These are phyloP conservation scores for Talaromyces wortmannii DNA, from an alignment of 495 filamentous ascomycete species.

Conservation along the genomic window DNA sequence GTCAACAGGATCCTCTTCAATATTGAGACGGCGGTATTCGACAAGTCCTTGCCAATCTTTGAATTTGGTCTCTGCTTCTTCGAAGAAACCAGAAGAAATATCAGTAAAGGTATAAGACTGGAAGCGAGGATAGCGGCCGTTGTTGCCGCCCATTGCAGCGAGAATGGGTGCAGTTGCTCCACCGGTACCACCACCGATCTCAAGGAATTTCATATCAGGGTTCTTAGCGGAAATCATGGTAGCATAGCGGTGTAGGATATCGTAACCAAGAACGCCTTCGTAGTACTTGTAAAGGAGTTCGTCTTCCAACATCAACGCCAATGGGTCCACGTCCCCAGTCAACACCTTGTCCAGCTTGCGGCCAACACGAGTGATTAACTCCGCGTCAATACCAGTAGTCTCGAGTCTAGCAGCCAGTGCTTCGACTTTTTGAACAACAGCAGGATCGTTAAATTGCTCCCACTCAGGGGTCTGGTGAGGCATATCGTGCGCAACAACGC, in stretches of 20 bases:
- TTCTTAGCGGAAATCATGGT: constrained; percentile 27
- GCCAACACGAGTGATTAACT: constrained; percentile 6
- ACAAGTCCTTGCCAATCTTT: constrained; percentile 16
- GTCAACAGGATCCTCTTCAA: constrained; percentile 19
- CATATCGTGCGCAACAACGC: background rate
- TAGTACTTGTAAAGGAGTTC: constrained; percentile 11
- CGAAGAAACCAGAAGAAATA: constrained; percentile 37
- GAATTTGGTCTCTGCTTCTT: constrained; percentile 19
- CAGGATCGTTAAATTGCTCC: background rate
- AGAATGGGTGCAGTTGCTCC: constrained; percentile 22
- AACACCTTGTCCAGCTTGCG: constrained; percentile 20
- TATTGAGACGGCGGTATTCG: constrained; percentile 29
- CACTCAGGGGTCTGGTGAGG: background rate
- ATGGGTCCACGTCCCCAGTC: constrained; percentile 20
- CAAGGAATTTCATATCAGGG: constrained; percentile 33
- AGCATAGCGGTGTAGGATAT: constrained; percentile 7
- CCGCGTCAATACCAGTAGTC: background rate
- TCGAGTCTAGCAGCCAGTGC: background rate
- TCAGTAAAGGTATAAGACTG: constrained; percentile 32
- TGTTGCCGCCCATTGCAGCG: constrained; percentile 6
- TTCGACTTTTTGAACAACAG: background rate
- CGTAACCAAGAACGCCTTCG: constrained; percentile 1
- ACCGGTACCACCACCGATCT: constrained; percentile 42
- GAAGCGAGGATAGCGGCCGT: constrained; percentile 9
- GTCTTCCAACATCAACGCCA: constrained; percentile 23